Percentiles rank a stretch among this genome's conserved stretches.
phyloP scores from a whole-genome alignment of 768 basidiomycete genomes.

The Pleurotus citrinopileatus region DNA sequence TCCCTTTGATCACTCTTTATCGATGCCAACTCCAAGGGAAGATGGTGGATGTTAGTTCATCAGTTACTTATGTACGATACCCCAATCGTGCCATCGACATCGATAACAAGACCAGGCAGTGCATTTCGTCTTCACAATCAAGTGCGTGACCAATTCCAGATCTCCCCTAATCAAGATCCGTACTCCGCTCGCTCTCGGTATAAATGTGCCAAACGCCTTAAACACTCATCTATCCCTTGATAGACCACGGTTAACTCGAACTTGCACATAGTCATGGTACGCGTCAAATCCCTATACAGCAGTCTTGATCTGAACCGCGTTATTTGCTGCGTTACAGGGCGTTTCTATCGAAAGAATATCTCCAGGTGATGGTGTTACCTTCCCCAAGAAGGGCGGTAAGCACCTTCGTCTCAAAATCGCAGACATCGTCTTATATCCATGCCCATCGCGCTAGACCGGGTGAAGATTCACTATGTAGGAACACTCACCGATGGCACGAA shows the following conservation, averaged over 20 bases:
- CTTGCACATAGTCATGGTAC: conserved; percentile 26
- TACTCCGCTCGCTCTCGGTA: background rate
- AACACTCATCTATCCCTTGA: conserved; percentile 33
- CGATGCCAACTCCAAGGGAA: too few relatives aligned
- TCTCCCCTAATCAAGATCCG: background rate
- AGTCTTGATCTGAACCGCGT: conserved; percentile 15
- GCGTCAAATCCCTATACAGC: conserved; percentile 22
- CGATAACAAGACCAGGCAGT: too few relatives aligned
- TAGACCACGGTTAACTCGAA: conserved; percentile 25
- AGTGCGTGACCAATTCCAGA: background rate
- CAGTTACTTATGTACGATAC: too few relatives aligned
- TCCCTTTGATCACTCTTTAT: too few relatives aligned
- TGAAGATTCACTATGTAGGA: conserved; percentile 78
- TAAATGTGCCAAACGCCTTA: conserved; percentile 19
- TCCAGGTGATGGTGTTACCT: conserved; percentile 59
- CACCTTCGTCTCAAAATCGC: conserved; percentile 17
- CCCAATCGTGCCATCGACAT: too few relatives aligned
- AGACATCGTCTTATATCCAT: conserved; percentile 14
- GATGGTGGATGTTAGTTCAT: too few relatives aligned
- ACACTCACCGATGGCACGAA: conserved; percentile 55
- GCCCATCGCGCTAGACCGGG: conserved; percentile 47
- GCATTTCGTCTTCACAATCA: too few relatives aligned
- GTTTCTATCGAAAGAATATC: conserved; percentile 57
- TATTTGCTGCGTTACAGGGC: conserved; percentile 42
- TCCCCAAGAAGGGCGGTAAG: conserved; percentile 70